Base-by-base conservation (phyloP, 2,329 filamentous ascomycete genomes). In the Aureobasidium lini region DNA sequence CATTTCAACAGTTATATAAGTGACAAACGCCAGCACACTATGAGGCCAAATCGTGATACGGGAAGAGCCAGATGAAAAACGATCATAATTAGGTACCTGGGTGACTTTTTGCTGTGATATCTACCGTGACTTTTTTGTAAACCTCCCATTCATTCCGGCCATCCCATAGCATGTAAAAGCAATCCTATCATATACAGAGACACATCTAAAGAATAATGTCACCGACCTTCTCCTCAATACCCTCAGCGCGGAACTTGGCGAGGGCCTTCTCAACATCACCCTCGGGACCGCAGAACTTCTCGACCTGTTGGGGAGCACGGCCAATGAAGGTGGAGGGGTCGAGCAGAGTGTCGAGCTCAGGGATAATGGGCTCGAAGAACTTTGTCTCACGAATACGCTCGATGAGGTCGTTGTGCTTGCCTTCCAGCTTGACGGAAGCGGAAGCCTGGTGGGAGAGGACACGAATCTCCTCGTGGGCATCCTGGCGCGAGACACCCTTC, bases 381-480 rank as follows among this genome's bases (percentile, higher is more conserved):
- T 84, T 77, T 43, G 80, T 86, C 54, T 75, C 78, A 70, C 83
- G 84, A 70, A 96, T 91, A 13, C 91, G 79, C 63, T 89, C 84
- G 13, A 96, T 84, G 2, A 96, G 79, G 70, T 96, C 90, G 69
- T 96, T 96, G 57, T 83, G 76, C 66, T 85, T 84, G 37, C 89
- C 89, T 72, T 87, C 77, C 66, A 84, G 80, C 77, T 89, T 89
- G 42, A 90, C 86, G 10, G 87, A 84, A 34, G 80, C 78, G 44
- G 80, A 82, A 0, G 90, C 89, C 74, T 95, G 79, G 75, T 91
- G 87, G 2, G 83, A 89, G 46, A 96, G 80, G 1, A 96, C 88
- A 57, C 73, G 86, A 67, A 96, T 92, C 73, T 93, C 77, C 76
- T 96, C 91, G 73, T 96, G 91, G 1, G 89, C 87, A 59, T 92